A percentile compares a stretch with the other conserved stretches of the same genome.
These are phyloP conservation scores for Termitomyces sp. DNA, from an alignment of 768 basidiomycete genomes.

Conservation along the genomic window DNA sequence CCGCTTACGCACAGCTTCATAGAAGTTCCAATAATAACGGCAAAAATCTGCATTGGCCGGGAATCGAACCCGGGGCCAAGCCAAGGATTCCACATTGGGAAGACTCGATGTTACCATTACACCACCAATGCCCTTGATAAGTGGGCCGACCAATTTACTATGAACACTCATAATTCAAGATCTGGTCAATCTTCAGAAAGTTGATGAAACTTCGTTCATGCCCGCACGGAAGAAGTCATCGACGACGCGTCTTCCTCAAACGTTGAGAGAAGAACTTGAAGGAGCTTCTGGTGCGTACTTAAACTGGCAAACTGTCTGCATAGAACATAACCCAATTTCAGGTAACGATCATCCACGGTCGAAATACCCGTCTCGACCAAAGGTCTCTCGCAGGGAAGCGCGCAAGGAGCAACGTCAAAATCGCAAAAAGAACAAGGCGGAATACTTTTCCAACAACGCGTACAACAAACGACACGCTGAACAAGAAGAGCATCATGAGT, in stretches of 20 bases:
- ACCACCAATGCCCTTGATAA: slow-evolving; percentile 64
- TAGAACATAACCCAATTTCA: neutral
- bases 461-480: slow-evolving; percentile 31
- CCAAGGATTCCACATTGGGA: slow-evolving; percentile 41
- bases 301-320: neutral
- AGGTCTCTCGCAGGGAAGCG: slow-evolving; percentile 49
- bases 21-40: too few species aligned
- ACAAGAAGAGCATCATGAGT: slow-evolving; percentile 42
- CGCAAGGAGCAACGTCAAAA: slow-evolving; percentile 57
- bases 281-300: slow-evolving; percentile 14
- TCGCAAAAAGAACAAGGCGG: slow-evolving; percentile 58
- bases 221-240: slow-evolving; percentile 27
- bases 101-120: slow-evolving; percentile 87
- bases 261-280: slow-evolving; percentile 23
- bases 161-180: too few species aligned
- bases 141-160: too few species aligned
- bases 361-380: slow-evolving; percentile 14
- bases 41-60: slow-evolving; percentile 36
- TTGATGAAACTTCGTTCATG: slow-evolving; percentile 1
- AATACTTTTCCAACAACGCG: slow-evolving; percentile 37
- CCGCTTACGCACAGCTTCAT: too few species aligned
- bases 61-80: slow-evolving; percentile 51
- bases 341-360: slow-evolving; percentile 15
- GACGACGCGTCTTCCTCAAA: slow-evolving; percentile 31
- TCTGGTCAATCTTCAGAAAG: neutral